phyloP scores from a whole-genome alignment of 202 grass and related monocot species.

The Saccharum hybrid region DNA sequence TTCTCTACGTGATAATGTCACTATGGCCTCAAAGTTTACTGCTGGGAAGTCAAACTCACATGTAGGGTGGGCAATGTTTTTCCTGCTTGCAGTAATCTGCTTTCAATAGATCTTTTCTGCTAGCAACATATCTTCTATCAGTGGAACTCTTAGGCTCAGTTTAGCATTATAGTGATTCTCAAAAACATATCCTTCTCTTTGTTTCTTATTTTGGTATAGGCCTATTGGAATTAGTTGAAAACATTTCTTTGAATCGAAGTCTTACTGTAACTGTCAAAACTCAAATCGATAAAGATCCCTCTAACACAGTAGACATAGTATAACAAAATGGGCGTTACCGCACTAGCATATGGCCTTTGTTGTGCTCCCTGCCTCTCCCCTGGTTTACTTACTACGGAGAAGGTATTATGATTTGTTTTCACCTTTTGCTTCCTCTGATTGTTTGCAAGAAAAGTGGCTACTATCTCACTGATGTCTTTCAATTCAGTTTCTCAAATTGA shows the following conservation, averaged over 20 bases:
- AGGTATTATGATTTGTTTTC: not conserved
- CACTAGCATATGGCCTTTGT: not conserved
- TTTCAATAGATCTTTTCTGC: conserved; percentile 18
- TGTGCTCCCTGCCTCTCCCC: not conserved
- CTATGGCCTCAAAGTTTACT: conserved; percentile 26
- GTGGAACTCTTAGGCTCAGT: not conserved
- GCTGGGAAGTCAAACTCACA: not conserved
- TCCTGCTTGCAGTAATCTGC: conserved; percentile 7
- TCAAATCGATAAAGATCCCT: not conserved
- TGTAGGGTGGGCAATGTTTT: conserved; percentile 21
- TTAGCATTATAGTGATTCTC: not conserved
- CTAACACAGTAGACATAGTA: not conserved
- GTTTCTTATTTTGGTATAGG: not conserved
- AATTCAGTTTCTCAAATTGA: conserved; percentile 94
- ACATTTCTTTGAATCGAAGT: not conserved
- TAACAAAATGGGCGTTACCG: not conserved
- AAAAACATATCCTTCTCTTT: not conserved
- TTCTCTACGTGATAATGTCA: conserved; percentile 21
- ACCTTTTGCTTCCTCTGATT: conserved; percentile 29
- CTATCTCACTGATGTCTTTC: conserved; percentile 42
- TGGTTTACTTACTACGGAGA: not conserved
- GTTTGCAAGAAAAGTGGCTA: conserved; percentile 24
- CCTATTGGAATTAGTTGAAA: not conserved
- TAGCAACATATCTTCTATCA: not conserved
- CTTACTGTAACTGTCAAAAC: not conserved